phyloP scores from a whole-genome alignment of 176 grass and related monocot species.

The Panicum miliaceum region DNA sequence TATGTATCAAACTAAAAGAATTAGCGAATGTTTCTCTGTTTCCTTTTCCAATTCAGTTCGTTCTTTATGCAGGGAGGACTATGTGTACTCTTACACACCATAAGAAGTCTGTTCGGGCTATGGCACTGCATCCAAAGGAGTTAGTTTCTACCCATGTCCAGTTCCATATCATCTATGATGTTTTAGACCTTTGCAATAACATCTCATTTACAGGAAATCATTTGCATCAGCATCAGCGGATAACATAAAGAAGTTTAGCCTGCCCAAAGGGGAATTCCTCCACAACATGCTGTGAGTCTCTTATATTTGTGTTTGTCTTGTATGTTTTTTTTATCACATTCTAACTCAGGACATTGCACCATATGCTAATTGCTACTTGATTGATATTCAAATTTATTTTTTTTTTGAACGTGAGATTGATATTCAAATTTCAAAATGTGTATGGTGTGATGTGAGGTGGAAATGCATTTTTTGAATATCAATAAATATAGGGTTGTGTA shows the following conservation, averaged over 20 bases:
- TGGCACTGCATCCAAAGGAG: slow-evolving; percentile 97
- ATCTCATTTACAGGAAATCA: slow-evolving; percentile 60
- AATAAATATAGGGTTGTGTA: neutral
- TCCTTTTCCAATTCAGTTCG: slow-evolving; percentile 34
- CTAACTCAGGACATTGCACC: slow-evolving; percentile 9
- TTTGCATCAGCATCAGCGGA: slow-evolving; percentile 98
- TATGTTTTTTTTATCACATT: slow-evolving; percentile 3
- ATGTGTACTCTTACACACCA: slow-evolving; percentile 97
- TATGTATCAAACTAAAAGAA: neutral
- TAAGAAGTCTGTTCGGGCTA: slow-evolving; percentile 95
- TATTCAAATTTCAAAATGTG: neutral
- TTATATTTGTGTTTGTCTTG: neutral
- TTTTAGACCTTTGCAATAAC: slow-evolving; percentile 16
- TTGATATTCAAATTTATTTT: neutral
- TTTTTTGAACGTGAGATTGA: too few species aligned
- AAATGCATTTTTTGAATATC: neutral
- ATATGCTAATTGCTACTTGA: neutral
- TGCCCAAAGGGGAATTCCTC: slow-evolving; percentile 95
- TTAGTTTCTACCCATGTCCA: slow-evolving; percentile 42
- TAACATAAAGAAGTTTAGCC: slow-evolving; percentile 93
- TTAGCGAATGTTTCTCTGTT: neutral
- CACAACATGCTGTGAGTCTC: slow-evolving; percentile 96
- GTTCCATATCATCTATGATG: slow-evolving; percentile 29
- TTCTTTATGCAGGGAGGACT: slow-evolving; percentile 71
- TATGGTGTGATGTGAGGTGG: neutral